Conservation (phyloP, 75 land plant species). For the Sequoia sempervirens region DNA sequence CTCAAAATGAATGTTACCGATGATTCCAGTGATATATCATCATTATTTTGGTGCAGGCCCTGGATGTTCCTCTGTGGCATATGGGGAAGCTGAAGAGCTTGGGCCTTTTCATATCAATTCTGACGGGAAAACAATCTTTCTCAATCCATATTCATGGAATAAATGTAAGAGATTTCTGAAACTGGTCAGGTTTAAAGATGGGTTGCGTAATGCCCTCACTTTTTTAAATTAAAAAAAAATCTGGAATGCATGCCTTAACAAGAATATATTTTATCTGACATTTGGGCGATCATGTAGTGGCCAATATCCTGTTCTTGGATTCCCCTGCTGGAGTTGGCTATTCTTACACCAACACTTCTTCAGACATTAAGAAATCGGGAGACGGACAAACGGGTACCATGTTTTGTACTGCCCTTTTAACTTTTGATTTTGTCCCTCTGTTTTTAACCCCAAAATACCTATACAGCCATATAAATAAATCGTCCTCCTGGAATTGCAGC, state of each 20-base stretch:
- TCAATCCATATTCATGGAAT: constrained; percentile 38
- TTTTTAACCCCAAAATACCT: neutral
- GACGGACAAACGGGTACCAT: constrained; percentile 22
- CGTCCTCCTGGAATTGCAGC: constrained; percentile 56
- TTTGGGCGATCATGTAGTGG: constrained; percentile 3
- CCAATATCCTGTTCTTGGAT: constrained; percentile 30
- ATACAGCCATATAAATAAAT: constrained; percentile 36
- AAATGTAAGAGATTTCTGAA: constrained; percentile 9
- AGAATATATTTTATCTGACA: neutral
- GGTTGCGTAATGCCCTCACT: neutral
- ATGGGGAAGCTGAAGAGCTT: constrained; percentile 75
- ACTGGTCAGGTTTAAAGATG: neutral
- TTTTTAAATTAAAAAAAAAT: neutral
- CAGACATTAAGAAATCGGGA: constrained; percentile 14
- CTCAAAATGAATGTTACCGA: too few relatives aligned
- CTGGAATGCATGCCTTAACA: neutral
- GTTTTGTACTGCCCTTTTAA: neutral
- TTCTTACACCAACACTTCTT: constrained; percentile 26
- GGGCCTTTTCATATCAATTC: constrained; percentile 70
- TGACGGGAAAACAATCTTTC: constrained; percentile 62
- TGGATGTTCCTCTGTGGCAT: constrained; percentile 71
- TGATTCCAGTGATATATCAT: neutral
- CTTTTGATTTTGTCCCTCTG: neutral
- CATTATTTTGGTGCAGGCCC: constrained; percentile 38
- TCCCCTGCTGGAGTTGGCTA: constrained; percentile 29